Evolutionary conservation across 2,329 filamentous ascomycete species (phyloP).

Genomic region (Thyridium curvatum): DNA sequence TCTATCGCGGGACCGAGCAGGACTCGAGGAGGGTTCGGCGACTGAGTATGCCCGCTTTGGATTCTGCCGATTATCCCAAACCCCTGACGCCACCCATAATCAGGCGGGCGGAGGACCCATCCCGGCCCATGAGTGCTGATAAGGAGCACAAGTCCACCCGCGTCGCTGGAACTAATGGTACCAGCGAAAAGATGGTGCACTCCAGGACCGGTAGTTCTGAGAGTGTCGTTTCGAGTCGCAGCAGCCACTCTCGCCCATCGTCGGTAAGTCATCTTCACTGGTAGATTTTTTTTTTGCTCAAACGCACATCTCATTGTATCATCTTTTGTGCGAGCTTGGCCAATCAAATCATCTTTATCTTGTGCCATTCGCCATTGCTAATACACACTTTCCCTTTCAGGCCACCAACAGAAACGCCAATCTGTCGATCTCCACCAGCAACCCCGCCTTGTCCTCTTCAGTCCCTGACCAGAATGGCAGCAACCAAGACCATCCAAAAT

Average conservation of each 20-base stretch:
- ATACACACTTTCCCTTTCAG: slow-evolving; percentile 37
- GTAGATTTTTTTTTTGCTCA: slow-evolving; percentile 5
- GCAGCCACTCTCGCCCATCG: slow-evolving; percentile 52
- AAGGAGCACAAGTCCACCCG: slow-evolving; percentile 32
- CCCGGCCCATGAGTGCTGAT: slow-evolving; percentile 24
- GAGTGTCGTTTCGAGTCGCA: slow-evolving; percentile 53
- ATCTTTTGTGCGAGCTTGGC: slow-evolving; percentile 23
- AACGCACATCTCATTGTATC: neutral
- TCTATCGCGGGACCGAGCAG: slow-evolving; percentile 55
- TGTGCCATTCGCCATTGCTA: slow-evolving; percentile 29
- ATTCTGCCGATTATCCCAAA: slow-evolving; percentile 36
- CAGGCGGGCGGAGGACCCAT: slow-evolving; percentile 25
- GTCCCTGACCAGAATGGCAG: slow-evolving; percentile 34
- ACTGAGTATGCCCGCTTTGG: slow-evolving; percentile 70
- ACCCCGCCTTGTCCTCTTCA: slow-evolving; percentile 42
- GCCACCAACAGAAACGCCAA: slow-evolving; percentile 53
- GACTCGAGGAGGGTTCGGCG: slow-evolving; percentile 71
- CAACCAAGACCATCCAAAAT: slow-evolving; percentile 47
- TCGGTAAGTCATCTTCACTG: slow-evolving; percentile 50
- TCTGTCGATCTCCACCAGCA: slow-evolving; percentile 43
- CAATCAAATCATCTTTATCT: slow-evolving; percentile 29
- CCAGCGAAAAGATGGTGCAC: slow-evolving; percentile 19
- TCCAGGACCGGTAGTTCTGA: slow-evolving; percentile 56
- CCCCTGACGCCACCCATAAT: slow-evolving; percentile 29
- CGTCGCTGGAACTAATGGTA: slow-evolving; percentile 22